Evolutionary conservation across 2,329 filamentous ascomycete genomes (phyloP).

Genomic region (Hypoxylon sp.): DNA sequence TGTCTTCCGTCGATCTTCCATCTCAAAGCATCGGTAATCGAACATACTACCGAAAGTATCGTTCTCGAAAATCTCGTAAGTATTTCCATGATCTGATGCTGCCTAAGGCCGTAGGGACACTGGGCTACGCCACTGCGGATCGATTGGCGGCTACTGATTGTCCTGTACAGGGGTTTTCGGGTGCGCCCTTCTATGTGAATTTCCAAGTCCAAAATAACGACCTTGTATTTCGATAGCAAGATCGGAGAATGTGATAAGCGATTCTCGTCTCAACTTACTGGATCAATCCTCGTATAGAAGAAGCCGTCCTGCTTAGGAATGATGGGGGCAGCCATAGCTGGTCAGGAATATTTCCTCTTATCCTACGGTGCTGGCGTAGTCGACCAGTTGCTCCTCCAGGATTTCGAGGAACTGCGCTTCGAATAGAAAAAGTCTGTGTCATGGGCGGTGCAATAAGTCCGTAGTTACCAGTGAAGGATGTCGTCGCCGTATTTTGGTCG

Average conservation of each 20-base stretch:
- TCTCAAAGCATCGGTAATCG: slow-evolving; percentile 25
- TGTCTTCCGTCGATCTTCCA: slow-evolving; percentile 31
- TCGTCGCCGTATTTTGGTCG: slow-evolving; percentile 53
- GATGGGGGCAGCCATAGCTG: slow-evolving; percentile 60
- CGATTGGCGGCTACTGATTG: slow-evolving; percentile 11
- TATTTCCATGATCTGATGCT: slow-evolving; percentile 18
- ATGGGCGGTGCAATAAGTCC: slow-evolving; percentile 57
- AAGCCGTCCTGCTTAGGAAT: slow-evolving; percentile 58
- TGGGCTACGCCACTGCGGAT: slow-evolving; percentile 12
- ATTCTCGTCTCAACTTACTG: slow-evolving; percentile 30
- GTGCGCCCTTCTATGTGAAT: neutral
- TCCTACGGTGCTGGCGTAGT: slow-evolving; percentile 61
- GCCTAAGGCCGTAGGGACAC: slow-evolving; percentile 13
- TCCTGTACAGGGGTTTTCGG: neutral
- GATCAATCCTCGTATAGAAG: slow-evolving; percentile 61
- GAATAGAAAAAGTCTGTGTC: slow-evolving; percentile 60
- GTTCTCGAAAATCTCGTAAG: slow-evolving; percentile 15
- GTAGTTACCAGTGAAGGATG: slow-evolving; percentile 58
- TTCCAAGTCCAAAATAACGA: neutral
- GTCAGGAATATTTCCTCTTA: slow-evolving; percentile 62
- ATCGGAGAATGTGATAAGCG: neutral
- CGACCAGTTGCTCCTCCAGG: slow-evolving; percentile 62
- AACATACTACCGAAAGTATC: slow-evolving; percentile 24
- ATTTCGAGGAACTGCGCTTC: slow-evolving; percentile 64
- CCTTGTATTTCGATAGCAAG: slow-evolving; percentile 9